Percentiles rank a stretch among this genome's conserved stretches.
These are phyloP conservation scores for Boletus rubescentipes DNA, from an alignment of 768 basidiomycete species.

Conservation along the genomic window DNA sequence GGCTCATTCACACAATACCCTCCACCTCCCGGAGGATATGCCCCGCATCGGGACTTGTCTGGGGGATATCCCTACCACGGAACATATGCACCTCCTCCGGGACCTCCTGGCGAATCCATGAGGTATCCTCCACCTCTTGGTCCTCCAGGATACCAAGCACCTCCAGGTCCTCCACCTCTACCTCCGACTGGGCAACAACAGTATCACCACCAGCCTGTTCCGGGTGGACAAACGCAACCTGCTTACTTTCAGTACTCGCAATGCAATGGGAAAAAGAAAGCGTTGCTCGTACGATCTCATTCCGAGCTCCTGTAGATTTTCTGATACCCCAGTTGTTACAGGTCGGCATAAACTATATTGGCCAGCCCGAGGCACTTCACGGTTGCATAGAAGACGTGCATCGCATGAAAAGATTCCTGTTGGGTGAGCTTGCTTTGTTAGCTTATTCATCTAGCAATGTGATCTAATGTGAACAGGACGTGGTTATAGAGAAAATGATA, in stretches of 20 bases:
- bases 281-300: constrained; percentile 64
- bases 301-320: background rate
- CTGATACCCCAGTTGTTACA: constrained; percentile 25
- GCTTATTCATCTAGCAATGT: background rate
- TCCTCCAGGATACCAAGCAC: constrained; percentile 13
- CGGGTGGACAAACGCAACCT: constrained; percentile 47
- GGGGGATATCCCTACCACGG: constrained; percentile 12
- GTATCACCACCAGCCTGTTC: constrained; percentile 59
- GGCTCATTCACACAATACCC: constrained; percentile 3
- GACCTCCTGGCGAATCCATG: constrained; percentile 11
- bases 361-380: constrained; percentile 59
- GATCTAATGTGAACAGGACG: constrained; percentile 19
- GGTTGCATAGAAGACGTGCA: constrained; percentile 93
- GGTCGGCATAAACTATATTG: constrained; percentile 90
- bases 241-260: constrained; percentile 86
- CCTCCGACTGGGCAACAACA: constrained; percentile 59
- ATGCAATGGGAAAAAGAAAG: constrained; percentile 86
- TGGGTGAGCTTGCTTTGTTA: constrained; percentile 42
- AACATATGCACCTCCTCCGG: constrained; percentile 14
- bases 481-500: constrained; percentile 74
- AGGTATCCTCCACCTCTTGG: background rate
- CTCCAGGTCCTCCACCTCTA: constrained; percentile 42
- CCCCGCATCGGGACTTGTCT: constrained; percentile 11
- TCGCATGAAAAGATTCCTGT: constrained; percentile 79
- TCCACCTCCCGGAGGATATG: constrained; percentile 21